Percentiles rank a stretch among this genome's conserved stretches.
Conservation (phyloP, 2,329 filamentous ascomycete species). For the Aureobasidium sp. region DNA sequence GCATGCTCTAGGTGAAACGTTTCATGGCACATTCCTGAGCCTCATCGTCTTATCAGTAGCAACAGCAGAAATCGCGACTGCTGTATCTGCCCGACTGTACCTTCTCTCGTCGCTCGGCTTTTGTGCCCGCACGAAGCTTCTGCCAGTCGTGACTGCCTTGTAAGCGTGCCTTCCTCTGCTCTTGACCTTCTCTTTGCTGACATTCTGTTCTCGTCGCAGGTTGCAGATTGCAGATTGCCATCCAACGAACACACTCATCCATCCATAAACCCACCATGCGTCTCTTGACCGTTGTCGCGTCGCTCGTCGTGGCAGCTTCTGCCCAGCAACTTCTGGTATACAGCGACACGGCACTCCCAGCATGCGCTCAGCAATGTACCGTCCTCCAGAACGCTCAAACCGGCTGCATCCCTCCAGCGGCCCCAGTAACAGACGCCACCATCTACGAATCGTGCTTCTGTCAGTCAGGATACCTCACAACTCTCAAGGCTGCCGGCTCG, state of each 20-base stretch:
- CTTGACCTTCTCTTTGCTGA: neutral
- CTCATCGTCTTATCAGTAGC: conserved; percentile 4
- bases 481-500: conserved; percentile 62
- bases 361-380: conserved; percentile 39
- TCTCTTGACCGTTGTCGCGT: neutral
- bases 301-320: neutral
- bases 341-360: conserved; percentile 37
- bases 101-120: neutral
- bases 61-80: neutral
- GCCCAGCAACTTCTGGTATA: conserved; percentile 33
- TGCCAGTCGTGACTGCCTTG: conserved; percentile 1
- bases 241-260: neutral
- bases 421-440: conserved; percentile 51
- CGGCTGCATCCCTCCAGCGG: conserved; percentile 70
- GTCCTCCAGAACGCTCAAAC: conserved; percentile 68
- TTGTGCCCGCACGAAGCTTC: neutral
- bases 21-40: conserved; percentile 10
- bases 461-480: conserved; percentile 62
- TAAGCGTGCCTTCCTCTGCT: neutral
- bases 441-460: conserved; percentile 81
- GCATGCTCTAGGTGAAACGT: neutral
- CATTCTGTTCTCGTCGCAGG: neutral
- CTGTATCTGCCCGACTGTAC: neutral
- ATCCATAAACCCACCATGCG: neutral
- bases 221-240: neutral